Conservation (phyloP, 1,284 basidiomycete species). For the Ganoderma meredithae region DNA sequence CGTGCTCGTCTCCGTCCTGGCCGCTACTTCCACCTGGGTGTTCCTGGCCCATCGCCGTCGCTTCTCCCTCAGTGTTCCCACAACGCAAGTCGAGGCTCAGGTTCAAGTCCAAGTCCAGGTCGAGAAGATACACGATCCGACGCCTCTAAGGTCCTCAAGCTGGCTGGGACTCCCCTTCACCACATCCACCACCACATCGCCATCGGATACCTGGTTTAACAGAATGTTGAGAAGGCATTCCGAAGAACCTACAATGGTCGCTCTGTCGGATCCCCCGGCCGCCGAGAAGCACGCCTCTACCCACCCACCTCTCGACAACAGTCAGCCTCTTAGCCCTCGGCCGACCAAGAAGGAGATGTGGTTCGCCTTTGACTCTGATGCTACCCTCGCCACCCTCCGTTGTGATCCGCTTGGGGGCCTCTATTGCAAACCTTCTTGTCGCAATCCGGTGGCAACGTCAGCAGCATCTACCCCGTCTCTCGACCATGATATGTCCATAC, state of each 20-base stretch:
- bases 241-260: not conserved
- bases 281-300: not conserved
- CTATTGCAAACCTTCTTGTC: not conserved
- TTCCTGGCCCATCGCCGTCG: not conserved
- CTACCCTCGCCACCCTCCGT: not conserved
- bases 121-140: not conserved
- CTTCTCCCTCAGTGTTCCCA: not conserved
- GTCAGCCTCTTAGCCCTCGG: not conserved
- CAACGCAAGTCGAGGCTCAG: not conserved
- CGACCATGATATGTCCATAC: not conserved
- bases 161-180: not conserved
- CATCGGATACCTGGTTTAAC: not conserved
- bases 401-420: not conserved
- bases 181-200: not conserved
- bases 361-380: not conserved
- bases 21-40: not conserved
- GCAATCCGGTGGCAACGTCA: not conserved
- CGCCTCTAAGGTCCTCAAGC: not conserved
- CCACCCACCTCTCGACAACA: not conserved
- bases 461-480: not conserved
- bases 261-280: not conserved
- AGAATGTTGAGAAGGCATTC: not conserved
- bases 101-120: slow-evolving; percentile 4
- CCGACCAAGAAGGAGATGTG: not conserved
- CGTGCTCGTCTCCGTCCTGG: not conserved